Evolutionary conservation across 768 basidiomycete species (phyloP).

Genomic region (Russula dissimulans): DNA sequence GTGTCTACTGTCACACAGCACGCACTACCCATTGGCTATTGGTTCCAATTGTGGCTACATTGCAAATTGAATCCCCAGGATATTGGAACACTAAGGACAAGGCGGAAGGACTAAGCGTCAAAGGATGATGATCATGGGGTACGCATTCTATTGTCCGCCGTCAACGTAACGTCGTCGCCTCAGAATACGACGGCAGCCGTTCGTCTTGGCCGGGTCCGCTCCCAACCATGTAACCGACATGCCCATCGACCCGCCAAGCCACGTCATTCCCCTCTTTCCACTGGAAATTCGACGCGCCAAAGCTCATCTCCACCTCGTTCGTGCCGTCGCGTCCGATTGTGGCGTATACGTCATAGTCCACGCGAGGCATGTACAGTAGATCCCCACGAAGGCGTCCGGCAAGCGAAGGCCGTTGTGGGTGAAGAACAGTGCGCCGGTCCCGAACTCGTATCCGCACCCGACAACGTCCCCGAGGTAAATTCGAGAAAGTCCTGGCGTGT

Average conservation of each 20-base stretch:
- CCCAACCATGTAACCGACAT: conserved; percentile 40
- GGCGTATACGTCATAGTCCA: conserved; percentile 49
- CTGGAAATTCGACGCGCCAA: conserved; percentile 48
- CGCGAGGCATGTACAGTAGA: conserved; percentile 45
- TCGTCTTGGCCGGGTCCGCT: conserved; percentile 31
- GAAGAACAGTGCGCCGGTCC: conserved; percentile 45
- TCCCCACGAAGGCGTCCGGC: conserved; percentile 46
- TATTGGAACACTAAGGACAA: too few relatives aligned
- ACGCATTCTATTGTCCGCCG: too few relatives aligned
- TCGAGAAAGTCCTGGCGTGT: conserved; percentile 27
- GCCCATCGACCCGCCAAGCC: conserved; percentile 55
- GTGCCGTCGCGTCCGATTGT: conserved; percentile 50
- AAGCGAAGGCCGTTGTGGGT: conserved; percentile 54
- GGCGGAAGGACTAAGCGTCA: too few relatives aligned
- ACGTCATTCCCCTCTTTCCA: conserved; percentile 61
- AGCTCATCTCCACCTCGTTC: conserved; percentile 53
- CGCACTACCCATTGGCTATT: too few relatives aligned
- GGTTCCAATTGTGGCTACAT: too few relatives aligned
- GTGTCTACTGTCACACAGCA: too few relatives aligned
- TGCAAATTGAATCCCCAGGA: too few relatives aligned
- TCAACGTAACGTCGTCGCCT: not conserved
- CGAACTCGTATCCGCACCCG: conserved; percentile 58
- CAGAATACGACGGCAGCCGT: conserved; percentile 27
- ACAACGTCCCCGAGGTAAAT: conserved; percentile 42
- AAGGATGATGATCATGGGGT: too few relatives aligned